Conservation (phyloP, 805 yeast genomes). For the Isabelozyma pseudorhagii region DNA sequence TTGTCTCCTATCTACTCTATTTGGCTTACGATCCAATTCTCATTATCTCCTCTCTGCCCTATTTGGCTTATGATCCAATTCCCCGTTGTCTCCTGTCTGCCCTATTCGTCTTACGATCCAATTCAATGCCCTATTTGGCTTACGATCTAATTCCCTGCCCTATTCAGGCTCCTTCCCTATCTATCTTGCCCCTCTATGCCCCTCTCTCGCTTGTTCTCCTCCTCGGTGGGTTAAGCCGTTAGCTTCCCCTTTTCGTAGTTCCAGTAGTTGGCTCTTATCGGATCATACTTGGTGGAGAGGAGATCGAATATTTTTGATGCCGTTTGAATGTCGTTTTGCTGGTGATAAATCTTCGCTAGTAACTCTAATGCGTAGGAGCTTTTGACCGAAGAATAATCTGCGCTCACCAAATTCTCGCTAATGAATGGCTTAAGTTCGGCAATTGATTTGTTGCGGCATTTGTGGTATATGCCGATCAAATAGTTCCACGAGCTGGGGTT, state of each 20-base stretch:
- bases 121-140: too few species aligned
- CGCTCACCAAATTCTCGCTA: conserved; percentile 30
- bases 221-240: background rate
- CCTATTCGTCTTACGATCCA: too few species aligned
- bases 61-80: background rate
- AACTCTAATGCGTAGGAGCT: conserved; percentile 66
- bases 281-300: conserved; percentile 55
- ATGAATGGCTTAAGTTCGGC: conserved; percentile 46
- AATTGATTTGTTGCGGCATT: conserved; percentile 19
- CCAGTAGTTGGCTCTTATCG: conserved; percentile 66
- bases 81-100: too few species aligned
- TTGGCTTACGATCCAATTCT: background rate
- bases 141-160: too few species aligned
- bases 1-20: too few species aligned
- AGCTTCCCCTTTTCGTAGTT: conserved; percentile 32
- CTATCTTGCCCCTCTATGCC: too few species aligned
- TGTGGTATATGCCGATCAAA: conserved; percentile 52
- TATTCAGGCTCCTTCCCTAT: too few species aligned
- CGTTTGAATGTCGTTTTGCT: conserved; percentile 20
- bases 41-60: too few species aligned
- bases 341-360: conserved; percentile 48
- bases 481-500: conserved; percentile 89
- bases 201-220: too few species aligned
- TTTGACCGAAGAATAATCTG: conserved; percentile 22
- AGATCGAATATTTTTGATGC: conserved; percentile 47